A percentile compares a stretch with the other conserved stretches of the same genome.
Evolutionary conservation across 2,329 filamentous ascomycete species (phyloP).

Genomic region (Aspergillus aculeatus): DNA sequence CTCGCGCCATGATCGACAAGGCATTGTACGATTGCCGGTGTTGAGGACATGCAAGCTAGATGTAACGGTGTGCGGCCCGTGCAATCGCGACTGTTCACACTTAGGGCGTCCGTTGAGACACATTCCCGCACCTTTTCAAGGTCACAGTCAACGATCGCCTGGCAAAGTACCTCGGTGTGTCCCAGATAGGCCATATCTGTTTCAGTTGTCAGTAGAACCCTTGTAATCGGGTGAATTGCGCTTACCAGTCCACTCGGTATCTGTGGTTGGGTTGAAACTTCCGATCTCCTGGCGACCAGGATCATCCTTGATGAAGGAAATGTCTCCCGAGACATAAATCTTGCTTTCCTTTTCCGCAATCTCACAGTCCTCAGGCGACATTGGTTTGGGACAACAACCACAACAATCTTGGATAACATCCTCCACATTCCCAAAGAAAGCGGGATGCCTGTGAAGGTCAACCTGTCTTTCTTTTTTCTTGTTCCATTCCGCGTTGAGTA

Average conservation of each 20-base stretch:
- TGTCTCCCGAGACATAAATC: conserved; percentile 70
- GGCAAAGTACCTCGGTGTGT: conserved; percentile 72
- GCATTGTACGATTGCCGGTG: conserved; percentile 66
- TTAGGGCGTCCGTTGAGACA: conserved; percentile 64
- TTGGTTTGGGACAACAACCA: conserved; percentile 69
- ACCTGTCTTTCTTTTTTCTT: conserved; percentile 71
- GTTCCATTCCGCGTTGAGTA: conserved; percentile 87
- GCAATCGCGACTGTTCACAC: conserved; percentile 73
- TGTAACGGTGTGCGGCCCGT: conserved; percentile 78
- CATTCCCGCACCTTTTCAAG: conserved; percentile 69
- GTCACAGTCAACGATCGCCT: conserved; percentile 76
- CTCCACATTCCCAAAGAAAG: conserved; percentile 74
- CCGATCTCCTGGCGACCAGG: conserved; percentile 73
- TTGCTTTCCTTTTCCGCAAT: conserved; percentile 70
- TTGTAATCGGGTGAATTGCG: too few species aligned
- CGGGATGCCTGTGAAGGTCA: conserved; percentile 77
- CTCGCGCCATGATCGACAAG: conserved; percentile 72
- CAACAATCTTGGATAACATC: conserved; percentile 81
- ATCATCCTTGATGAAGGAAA: conserved; percentile 75
- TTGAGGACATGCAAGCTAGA: conserved; percentile 68
- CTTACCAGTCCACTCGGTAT: conserved; percentile 71
- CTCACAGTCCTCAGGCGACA: conserved; percentile 69
- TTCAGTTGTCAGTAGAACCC: background rate
- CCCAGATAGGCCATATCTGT: conserved; percentile 84
- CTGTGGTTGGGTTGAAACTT: conserved; percentile 75